Conservation (phyloP, 108 stramenopile genomes). For the Nitzschia sp. region DNA sequence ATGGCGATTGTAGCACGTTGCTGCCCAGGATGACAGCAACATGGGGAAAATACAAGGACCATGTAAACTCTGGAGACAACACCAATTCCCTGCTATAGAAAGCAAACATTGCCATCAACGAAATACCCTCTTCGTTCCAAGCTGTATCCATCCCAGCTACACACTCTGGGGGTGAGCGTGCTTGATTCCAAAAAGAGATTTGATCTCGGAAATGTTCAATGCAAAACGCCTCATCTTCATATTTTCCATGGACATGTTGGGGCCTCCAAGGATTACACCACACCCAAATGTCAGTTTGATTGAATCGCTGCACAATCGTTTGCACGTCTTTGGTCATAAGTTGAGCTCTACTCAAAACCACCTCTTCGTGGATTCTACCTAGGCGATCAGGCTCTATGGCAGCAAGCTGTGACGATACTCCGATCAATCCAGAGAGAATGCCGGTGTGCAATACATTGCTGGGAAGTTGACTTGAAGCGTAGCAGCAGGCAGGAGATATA, state of each 20-base stretch:
- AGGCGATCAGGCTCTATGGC: background rate
- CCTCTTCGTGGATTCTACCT: background rate
- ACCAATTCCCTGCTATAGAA: constrained; percentile 31
- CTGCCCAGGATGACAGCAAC: constrained; percentile 16
- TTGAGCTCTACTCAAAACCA: background rate
- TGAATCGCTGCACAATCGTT: background rate
- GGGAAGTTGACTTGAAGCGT: constrained; percentile 26
- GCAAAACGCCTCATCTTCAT: constrained; percentile 18
- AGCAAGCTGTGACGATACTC: constrained; percentile 20
- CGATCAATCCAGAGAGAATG: constrained; percentile 30
- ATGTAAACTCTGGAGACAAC: constrained; percentile 19
- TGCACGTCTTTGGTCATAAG: background rate
- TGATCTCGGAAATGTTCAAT: constrained; percentile 13
- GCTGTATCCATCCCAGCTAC: constrained; percentile 42
- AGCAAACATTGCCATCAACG: constrained; percentile 23
- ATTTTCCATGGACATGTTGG: background rate
- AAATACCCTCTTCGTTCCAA: constrained; percentile 24
- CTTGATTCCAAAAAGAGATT: constrained; percentile 34
- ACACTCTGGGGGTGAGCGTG: constrained; percentile 10
- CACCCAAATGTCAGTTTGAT: constrained; percentile 4
- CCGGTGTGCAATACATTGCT: constrained; percentile 13
- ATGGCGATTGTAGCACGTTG: background rate
- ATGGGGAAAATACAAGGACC: constrained; percentile 47
- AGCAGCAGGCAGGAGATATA: constrained; percentile 28
- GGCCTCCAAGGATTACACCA: constrained; percentile 18